Base-by-base conservation (phyloP, 169 alveolate genomes). In the Plasmodium vivax region DNA sequence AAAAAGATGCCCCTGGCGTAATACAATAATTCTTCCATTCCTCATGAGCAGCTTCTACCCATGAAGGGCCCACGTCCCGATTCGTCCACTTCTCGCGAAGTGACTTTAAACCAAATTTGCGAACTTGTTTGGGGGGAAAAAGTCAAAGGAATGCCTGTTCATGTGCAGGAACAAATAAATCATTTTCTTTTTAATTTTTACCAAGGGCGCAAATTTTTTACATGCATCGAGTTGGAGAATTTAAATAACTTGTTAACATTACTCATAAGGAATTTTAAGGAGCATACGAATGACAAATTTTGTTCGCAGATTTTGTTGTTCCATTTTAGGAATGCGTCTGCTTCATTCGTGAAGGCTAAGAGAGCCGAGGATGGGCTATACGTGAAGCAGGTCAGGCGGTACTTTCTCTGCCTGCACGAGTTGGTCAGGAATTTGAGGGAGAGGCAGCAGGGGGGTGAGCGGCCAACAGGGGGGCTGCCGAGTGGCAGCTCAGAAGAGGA, bases 121-220 rank as follows among this genome's bases (percentile, higher is more conserved):
- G 77, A 74, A 38, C 8, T 85, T 47, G 43, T 85, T 27, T 23
- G 34, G 51, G 41, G 30, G 19, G 80, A 85, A 27, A 51, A 85
- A 12, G 51, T 68, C 30, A 47, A 47, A 45, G 56, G 77, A 16
- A 6, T 47, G 23, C 34, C 84, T 23, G 34, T n/a, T 1, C 43
- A 79, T 80, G 47, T 2, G 12, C 47, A 80, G 82, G 75, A 88
- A 80, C 30, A 43, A 41, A 58, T 88, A 58, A 41, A 0, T 19
- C 32, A 23, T 30, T 88, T 88, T 88, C 82, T 88, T 79, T 79
- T 62, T 30, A 7, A 41, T 19, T 88, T 79, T 88, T 88, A 88
- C 68, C 54, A 80, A 77, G 16, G 19, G 45, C 23, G 23, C 54
- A 34, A 79, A 41, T 9, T 36, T 41, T 88, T 79, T 58, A 81